phyloP scores from a whole-genome alignment of 2,329 filamentous ascomycete species.

The Fusarium haematococcum region DNA sequence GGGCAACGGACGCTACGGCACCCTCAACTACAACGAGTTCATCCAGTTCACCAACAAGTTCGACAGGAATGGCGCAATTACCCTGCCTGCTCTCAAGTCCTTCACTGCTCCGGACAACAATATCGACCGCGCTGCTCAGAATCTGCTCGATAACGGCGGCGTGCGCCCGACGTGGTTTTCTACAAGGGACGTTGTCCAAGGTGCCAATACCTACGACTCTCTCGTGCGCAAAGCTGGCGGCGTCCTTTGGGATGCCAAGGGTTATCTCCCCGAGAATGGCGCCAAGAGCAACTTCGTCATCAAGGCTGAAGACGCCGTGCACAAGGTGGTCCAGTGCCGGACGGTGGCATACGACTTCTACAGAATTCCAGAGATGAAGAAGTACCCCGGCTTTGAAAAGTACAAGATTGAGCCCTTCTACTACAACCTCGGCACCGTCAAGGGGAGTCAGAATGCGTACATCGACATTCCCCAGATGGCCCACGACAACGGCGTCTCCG shows the following conservation, averaged over 20 bases:
- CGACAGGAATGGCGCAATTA: neutral
- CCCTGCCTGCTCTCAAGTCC: neutral
- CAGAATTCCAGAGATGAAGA: neutral
- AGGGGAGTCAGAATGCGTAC: neutral
- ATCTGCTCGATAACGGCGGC: neutral
- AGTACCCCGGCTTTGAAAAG: neutral
- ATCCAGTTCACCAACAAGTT: neutral
- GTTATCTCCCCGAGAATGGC: neutral
- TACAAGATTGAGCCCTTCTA: neutral
- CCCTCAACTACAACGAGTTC: neutral
- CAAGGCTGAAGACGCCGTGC: neutral
- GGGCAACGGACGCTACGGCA: neutral
- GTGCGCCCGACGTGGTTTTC: neutral
- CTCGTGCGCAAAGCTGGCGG: neutral
- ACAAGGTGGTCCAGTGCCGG: neutral
- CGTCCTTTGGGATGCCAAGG: neutral
- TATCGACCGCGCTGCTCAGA: neutral
- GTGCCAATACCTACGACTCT: neutral
- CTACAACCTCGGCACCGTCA: neutral
- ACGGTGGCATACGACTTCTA: neutral
- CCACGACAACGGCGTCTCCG: neutral
- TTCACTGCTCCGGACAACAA: neutral
- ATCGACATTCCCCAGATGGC: neutral
- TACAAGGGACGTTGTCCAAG: neutral
- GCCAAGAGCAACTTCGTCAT: neutral